A percentile compares a stretch with the other conserved stretches of the same genome.
These are phyloP conservation scores for Tulasnella sp. DNA, from an alignment of 768 basidiomycete genomes.

Conservation along the genomic window DNA sequence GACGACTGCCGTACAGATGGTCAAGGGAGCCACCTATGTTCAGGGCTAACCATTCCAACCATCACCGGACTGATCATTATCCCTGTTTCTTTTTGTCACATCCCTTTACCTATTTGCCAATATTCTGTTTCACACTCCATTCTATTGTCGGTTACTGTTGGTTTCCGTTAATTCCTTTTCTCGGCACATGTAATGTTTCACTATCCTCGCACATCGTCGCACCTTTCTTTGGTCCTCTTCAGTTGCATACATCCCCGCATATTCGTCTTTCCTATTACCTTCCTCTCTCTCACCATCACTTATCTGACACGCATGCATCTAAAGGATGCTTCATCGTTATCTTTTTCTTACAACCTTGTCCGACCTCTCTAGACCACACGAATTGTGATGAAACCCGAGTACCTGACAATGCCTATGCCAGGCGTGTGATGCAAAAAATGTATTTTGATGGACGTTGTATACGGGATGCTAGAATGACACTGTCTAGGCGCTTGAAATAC, in stretches of 20 bases:
- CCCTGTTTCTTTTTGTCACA: not conserved
- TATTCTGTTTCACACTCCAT: not conserved
- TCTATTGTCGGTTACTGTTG: not conserved
- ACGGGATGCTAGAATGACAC: no score
- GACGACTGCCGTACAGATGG: not conserved
- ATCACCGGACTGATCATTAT: not conserved
- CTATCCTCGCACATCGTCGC: not conserved
- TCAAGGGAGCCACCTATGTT: not conserved
- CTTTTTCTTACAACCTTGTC: not conserved
- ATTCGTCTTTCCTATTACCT: not conserved
- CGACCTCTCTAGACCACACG: no score
- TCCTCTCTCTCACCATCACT: not conserved
- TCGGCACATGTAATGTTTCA: not conserved
- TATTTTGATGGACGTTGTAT: no score
- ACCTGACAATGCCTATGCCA: no score
- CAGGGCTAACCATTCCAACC: not conserved
- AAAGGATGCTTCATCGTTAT: conserved; percentile 5
- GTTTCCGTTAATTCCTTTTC: not conserved
- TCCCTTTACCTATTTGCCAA: no score
- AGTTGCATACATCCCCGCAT: not conserved
- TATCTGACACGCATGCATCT: conserved; percentile 12
- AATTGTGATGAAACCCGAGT: no score
- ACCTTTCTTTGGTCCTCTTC: not conserved
- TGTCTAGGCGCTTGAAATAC: no score
- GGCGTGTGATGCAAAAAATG: no score